phyloP scores from a whole-genome alignment of 139 green algal species.

The Eudorina sp. region DNA sequence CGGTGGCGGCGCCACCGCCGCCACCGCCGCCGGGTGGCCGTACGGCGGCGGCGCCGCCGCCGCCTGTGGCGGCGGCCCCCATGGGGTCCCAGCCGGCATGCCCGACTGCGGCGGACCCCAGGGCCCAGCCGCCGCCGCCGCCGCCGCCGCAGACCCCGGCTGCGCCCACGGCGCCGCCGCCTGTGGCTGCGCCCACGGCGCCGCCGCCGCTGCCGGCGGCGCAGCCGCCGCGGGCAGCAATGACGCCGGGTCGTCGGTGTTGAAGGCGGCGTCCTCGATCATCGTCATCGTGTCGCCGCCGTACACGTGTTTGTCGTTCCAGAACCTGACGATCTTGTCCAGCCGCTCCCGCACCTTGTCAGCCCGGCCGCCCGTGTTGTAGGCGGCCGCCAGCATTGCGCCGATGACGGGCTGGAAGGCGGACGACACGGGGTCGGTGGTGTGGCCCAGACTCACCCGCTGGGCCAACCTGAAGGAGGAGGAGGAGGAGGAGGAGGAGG shows the following conservation, averaged over 20 bases:
- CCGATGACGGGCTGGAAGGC: conserved; percentile 57
- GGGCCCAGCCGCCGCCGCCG: not conserved
- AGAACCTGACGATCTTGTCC: conserved; percentile 62
- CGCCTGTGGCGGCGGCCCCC: not conserved
- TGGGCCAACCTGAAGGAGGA: not conserved
- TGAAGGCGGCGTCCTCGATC: conserved; percentile 48
- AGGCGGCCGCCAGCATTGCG: conserved; percentile 53
- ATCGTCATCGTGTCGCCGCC: conserved; percentile 27
- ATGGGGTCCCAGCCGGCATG: no score
- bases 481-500: not conserved
- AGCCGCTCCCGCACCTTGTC: conserved; percentile 39
- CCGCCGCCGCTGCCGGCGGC: not conserved
- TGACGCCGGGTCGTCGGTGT: conserved; percentile 19
- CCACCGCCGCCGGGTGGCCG: conserved; percentile 5
- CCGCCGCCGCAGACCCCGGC: not conserved
- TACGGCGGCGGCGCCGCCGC: not conserved
- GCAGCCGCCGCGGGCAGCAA: not conserved
- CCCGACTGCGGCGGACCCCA: conserved; percentile 8
- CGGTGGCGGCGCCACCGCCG: not conserved
- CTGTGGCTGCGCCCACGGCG: not conserved
- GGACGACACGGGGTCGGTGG: conserved; percentile 43
- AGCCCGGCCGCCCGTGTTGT: not conserved
- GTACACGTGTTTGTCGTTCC: conserved; percentile 52
- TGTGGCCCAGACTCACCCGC: not conserved
- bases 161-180: not conserved